Percentiles rank a stretch among this genome's conserved stretches.
phyloP scores from a whole-genome alignment of 257 asterid genomes.

The Capsicum rhomboideum region DNA sequence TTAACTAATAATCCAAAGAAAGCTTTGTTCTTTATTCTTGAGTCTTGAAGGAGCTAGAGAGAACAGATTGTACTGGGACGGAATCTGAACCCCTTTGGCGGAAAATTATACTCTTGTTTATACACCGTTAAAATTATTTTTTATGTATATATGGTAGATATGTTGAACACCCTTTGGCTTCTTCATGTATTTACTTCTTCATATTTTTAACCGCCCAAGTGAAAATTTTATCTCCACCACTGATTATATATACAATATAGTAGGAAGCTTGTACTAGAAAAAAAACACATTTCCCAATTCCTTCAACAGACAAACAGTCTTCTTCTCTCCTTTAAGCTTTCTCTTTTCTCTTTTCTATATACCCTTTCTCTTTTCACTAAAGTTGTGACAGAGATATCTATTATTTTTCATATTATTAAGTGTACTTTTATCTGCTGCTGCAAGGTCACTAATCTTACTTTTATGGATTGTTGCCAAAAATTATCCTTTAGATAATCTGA shows the following conservation, averaged over 20 bases:
- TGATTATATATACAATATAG: background rate
- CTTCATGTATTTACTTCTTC: too few relatives aligned
- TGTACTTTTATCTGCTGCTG: background rate
- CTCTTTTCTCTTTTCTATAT: conserved; percentile 24
- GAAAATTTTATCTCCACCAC: too few relatives aligned
- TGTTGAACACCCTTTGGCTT: too few relatives aligned
- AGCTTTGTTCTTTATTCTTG: background rate
- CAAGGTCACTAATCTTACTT: background rate
- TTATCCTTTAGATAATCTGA: too few relatives aligned
- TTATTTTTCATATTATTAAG: background rate
- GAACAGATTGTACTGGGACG: background rate
- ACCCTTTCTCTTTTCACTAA: conserved; percentile 34
- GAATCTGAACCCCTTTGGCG: too few relatives aligned
- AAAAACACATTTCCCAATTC: conserved; percentile 48
- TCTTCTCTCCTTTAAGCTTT: conserved; percentile 31
- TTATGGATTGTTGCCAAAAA: too few relatives aligned
- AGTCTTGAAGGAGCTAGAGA: background rate
- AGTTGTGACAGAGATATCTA: conserved; percentile 21
- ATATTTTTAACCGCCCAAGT: too few relatives aligned
- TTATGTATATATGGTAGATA: too few relatives aligned
- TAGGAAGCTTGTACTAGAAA: conserved; percentile 9
- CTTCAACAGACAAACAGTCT: conserved; percentile 66
- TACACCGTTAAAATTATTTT: too few relatives aligned
- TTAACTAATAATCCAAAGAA: conserved; percentile 3
- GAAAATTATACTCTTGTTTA: too few relatives aligned